phyloP scores from a whole-genome alignment of 208 protist species.

The Leishmania lainsoni region DNA sequence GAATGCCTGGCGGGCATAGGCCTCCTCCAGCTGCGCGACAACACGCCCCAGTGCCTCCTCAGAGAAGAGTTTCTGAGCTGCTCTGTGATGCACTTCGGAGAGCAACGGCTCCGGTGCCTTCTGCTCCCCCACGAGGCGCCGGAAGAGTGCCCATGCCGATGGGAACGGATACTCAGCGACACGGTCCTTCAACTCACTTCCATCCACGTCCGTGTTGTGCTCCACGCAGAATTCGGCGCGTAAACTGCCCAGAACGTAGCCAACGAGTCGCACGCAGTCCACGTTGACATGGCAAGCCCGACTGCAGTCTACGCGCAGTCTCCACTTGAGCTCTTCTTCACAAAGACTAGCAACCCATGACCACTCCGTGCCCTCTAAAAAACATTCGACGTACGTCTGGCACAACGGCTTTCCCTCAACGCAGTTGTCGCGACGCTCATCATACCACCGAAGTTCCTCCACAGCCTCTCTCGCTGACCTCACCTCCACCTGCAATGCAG shows the following conservation, averaged over 20 bases:
- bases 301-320: slow-evolving; percentile 34
- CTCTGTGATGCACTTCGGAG: background rate
- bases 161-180: slow-evolving; percentile 20
- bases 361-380: slow-evolving; percentile 28
- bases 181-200: slow-evolving; percentile 13
- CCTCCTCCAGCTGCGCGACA: slow-evolving; percentile 16
- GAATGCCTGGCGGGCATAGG: background rate
- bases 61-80: background rate
- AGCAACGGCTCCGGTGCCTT: background rate
- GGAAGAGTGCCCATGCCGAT: slow-evolving; percentile 6
- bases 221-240: slow-evolving; percentile 34
- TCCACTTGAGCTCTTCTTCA: slow-evolving; percentile 27
- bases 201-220: slow-evolving; percentile 42
- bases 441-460: slow-evolving; percentile 17
- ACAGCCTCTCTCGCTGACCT: background rate
- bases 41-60: slow-evolving; percentile 28
- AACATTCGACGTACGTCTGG: slow-evolving; percentile 13
- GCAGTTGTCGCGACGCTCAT: slow-evolving; percentile 14
- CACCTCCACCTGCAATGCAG: background rate
- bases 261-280: slow-evolving; percentile 29
- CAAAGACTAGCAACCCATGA: slow-evolving; percentile 17
- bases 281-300: slow-evolving; percentile 40
- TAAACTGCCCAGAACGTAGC: slow-evolving; percentile 36
- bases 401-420: background rate
- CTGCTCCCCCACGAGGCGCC: slow-evolving; percentile 1